These are phyloP conservation scores for Platanus orientalis DNA, from an alignment of 164 flowering plant species.

Conservation along the genomic window DNA sequence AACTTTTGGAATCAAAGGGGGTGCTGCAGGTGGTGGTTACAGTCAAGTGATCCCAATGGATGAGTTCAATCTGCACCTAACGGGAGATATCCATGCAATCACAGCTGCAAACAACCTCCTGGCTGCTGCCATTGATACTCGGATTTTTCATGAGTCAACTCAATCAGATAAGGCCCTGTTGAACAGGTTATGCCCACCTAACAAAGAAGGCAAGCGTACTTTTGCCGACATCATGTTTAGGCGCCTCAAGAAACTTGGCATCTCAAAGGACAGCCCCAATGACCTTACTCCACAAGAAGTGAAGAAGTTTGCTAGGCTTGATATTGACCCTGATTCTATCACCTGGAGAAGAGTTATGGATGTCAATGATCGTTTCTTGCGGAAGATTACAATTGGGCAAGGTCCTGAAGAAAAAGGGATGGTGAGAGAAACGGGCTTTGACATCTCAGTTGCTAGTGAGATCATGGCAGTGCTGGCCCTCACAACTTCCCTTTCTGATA, in stretches of 20 bases:
- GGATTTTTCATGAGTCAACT: conserved; percentile 82
- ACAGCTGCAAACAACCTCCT: conserved; percentile 99
- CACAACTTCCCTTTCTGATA: conserved; percentile 84
- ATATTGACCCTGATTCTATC: conserved; percentile 80
- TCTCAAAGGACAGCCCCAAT: conserved; percentile 68
- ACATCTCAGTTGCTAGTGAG: conserved; percentile 99
- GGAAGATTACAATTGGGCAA: conserved; percentile 88
- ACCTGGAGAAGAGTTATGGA: conserved; percentile 99
- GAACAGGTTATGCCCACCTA: conserved; percentile 84
- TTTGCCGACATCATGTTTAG: conserved; percentile 79
- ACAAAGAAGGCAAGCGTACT: conserved; percentile 70
- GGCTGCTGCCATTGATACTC: conserved; percentile 97
- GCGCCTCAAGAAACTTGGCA: conserved; percentile 86
- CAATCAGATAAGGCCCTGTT: conserved; percentile 95
- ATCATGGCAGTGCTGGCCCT: conserved; percentile 99
- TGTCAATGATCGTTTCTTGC: conserved; percentile 90
- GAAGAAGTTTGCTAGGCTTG: conserved; percentile 84
- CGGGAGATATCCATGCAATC: conserved; percentile 98
- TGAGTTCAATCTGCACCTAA: conserved; percentile 94
- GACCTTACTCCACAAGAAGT: conserved; percentile 86
- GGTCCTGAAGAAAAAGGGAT: conserved; percentile 98
- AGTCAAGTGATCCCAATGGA: conserved; percentile 99
- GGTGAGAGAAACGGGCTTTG: conserved; percentile 97
- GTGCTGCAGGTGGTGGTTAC: conserved; percentile 99
- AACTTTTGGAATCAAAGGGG: conserved; percentile 99